Percentiles rank a stretch among this genome's conserved stretches.
Evolutionary conservation across 345 rosid genomes (phyloP).

Genomic region (Brassica cretica): DNA sequence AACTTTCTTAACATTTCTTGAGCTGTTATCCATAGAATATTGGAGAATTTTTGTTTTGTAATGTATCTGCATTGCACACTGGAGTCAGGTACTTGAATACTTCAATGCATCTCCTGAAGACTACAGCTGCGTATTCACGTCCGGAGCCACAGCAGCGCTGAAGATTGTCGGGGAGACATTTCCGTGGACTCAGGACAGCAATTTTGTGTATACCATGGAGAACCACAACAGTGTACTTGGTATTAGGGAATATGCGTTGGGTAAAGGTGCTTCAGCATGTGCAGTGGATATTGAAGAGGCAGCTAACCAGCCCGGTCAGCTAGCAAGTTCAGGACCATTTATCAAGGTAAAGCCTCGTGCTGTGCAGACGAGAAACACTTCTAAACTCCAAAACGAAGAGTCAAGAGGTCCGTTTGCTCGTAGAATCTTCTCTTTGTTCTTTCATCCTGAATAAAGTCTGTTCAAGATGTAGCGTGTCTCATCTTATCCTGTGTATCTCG

Average conservation of each 20-base stretch:
- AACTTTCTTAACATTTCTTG: conserved; percentile 21
- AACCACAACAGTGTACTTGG: conserved; percentile 98
- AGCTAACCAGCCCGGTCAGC: conserved; percentile 28
- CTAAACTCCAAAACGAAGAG: conserved; percentile 38
- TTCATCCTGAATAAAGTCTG: conserved; percentile 8
- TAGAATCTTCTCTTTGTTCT: neutral
- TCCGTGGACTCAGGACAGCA: conserved; percentile 74
- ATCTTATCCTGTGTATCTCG: conserved; percentile 12
- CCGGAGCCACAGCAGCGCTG: conserved; percentile 95
- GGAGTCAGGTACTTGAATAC: conserved; percentile 73
- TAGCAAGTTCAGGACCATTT: conserved; percentile 34
- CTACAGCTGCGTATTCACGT: conserved; percentile 84
- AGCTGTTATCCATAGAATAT: neutral
- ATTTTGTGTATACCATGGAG: conserved; percentile 83
- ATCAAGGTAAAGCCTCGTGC: conserved; percentile 53
- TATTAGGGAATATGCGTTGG: conserved; percentile 96
- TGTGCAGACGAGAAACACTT: conserved; percentile 56
- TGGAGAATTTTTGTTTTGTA: neutral
- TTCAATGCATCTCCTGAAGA: conserved; percentile 84
- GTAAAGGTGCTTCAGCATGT: conserved; percentile 75
- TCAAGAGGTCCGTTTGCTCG: conserved; percentile 46
- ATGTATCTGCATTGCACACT: conserved; percentile 20
- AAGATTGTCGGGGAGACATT: conserved; percentile 92
- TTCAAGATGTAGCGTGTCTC: conserved; percentile 11
- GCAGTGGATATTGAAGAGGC: conserved; percentile 73